Evolutionary conservation across 1,284 basidiomycete genomes (phyloP), one percentile per base, ranked within the genome.

Genomic region (Thecaphora thlaspeos): DNA sequence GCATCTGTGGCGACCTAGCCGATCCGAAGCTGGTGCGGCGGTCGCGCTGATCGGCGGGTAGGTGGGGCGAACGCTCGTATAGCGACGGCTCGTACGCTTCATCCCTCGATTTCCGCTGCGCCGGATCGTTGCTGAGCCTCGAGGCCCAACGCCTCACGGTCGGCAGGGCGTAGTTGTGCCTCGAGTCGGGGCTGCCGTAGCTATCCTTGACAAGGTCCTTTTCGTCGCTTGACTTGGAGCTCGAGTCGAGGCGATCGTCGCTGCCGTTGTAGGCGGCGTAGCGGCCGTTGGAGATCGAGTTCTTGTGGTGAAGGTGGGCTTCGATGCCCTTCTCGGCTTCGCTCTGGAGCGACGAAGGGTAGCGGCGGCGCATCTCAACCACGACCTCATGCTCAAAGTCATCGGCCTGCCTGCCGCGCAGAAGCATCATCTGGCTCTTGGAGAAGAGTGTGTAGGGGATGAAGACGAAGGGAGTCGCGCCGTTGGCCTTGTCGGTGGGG

Each of bases 361-460:
- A 81, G 12, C 80, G 61, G 24, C 77, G 73, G 18, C 70, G 70
- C 39, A 82, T 68, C 55, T 81, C 80, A 15, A 67, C 37, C 18
- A 73, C 68, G 12, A 77, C 76, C 56, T 73, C 69, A 40, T 75
- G 72, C 41, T 75, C 67, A 63, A 78, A 81, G 23, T 80, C 79
- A 38, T 78, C 70, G 37, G 76, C 78, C 22, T 76, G 77, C 11
- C 76, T 73, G 5, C 80, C 78, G 15, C 79, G 73, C 19, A 81
- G 67, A 30, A 81, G 71, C 80, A 81, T 81, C 63, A 75, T 77
- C 68, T 82, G 82, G 22, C 80, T 77, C 58, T 80, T 81, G 64
- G 78, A 73, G 66, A 82, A 82, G 8, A 82, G 75, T 39, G 77
- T 79, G 77, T 80, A 82, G 1, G 82, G 82, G 3, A 80, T 80